Evolutionary conservation across 257 asterid species (phyloP), one percentile per base, ranked within the genome.

Genomic region (Thymus quinquecostatus): DNA sequence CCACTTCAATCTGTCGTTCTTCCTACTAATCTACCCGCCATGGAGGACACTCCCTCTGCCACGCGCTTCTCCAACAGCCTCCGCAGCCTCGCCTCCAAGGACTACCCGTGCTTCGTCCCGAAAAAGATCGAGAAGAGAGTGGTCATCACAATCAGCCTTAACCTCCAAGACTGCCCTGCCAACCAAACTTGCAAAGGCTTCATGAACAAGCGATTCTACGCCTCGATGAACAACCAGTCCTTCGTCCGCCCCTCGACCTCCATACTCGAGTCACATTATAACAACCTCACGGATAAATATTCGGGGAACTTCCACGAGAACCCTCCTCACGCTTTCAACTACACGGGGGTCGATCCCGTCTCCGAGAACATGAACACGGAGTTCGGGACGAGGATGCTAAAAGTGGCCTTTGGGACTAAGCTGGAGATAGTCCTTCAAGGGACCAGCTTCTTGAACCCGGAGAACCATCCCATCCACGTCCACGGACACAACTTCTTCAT

Each of bases 151-250:
- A 77, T 92, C 34, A 72, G 95, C 74, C 81, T 92, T 41, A 87
- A 92, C 77, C 85, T 92, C 12, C 90, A 92, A 83, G 97, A 92
- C 29, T 92, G 97, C 76, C 89, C 91, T 1, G 32, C 28, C 10
- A 86, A 89, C 10, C 75, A 85, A 1, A 85, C 88, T 0, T 92
- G 97, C 64, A 82, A 81, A 78, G 97, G 97, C 6, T 74, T 64
- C n/a, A 49, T 54, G 48, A 74, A 82, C 45, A 87, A 85, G 73
- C 80, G 80, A 12, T 92, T 86, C 69, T 82, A 72, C 28, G 96
- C 97, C 6, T 92, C 97, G 5, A 86, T 89, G 95, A 92, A 86
- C 75, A 85, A 92, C 57, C 95, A 87, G n/a, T 87, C 96, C 1
- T 92, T 92, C 44, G n/a, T 82, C n/a, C 78, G 84, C 13, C 96